phyloP scores from a whole-genome alignment of 169 alveolate species.

The Plasmodium coatneyi region DNA sequence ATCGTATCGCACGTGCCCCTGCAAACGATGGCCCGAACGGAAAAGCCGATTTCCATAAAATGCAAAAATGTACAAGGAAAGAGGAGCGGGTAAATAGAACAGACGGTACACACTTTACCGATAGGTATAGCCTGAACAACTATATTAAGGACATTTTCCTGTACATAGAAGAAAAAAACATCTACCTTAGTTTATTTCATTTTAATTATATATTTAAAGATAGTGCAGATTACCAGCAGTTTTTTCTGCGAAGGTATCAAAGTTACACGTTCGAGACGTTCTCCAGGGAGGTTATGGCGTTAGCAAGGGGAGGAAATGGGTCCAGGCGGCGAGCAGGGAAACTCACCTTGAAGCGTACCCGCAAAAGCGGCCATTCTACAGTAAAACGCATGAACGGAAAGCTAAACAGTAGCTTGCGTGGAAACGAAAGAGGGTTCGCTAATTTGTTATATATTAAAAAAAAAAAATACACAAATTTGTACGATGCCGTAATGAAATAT shows the following conservation, averaged over 20 bases:
- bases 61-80: background rate
- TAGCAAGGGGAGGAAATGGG: background rate
- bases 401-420: background rate
- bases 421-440: background rate
- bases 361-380: background rate
- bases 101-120: background rate
- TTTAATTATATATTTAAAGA: conserved; percentile 38
- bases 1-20: background rate
- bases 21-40: background rate
- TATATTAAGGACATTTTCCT: conserved; percentile 48
- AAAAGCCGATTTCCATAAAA: background rate
- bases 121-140: conserved; percentile 24
- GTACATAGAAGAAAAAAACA: conserved; percentile 64
- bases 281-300: background rate
- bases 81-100: background rate
- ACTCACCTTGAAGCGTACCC: background rate
- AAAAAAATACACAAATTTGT: conserved; percentile 25
- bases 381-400: background rate
- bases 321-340: background rate
- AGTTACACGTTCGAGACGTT: conserved; percentile 19
- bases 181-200: conserved; percentile 42
- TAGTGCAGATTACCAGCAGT: conserved; percentile 2
- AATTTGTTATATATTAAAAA: conserved; percentile 20
- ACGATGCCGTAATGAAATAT: conserved; percentile 19
- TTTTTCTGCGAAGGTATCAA: conserved; percentile 20